phyloP scores from a whole-genome alignment of 1,284 basidiomycete genomes.

The Athelia psychrophila region DNA sequence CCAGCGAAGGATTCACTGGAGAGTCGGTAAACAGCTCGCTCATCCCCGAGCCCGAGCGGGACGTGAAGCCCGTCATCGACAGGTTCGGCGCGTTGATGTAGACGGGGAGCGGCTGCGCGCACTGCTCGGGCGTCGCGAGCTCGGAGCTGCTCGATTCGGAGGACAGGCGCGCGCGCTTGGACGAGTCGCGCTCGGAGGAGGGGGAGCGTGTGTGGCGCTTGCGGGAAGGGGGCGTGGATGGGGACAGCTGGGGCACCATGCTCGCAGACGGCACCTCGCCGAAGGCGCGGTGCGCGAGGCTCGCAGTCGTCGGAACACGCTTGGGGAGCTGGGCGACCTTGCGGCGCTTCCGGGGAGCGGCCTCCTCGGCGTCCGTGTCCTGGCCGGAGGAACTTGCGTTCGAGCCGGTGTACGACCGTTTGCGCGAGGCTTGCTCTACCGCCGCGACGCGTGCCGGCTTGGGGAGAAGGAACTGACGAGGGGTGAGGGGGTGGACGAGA shows the following conservation, averaged over 20 bases:
- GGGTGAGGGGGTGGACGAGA: conserved; percentile 1
- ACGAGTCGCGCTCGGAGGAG: neutral
- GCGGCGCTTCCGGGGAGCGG: conserved; percentile 5
- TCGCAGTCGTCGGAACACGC: conserved; percentile 16
- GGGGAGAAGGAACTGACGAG: neutral
- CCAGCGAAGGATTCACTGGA: conserved; percentile 1
- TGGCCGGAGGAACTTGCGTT: neutral
- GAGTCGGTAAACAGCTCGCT: neutral
- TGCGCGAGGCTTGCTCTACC: conserved; percentile 3
- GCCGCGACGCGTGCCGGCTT: neutral
- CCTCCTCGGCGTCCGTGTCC: neutral
- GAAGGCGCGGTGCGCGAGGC: conserved; percentile 6
- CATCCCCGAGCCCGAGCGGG: conserved; percentile 1
- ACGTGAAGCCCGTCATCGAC: neutral
- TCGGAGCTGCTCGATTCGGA: neutral
- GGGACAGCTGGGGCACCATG: conserved; percentile 1
- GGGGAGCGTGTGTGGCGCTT: conserved; percentile 2
- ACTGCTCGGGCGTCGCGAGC: neutral
- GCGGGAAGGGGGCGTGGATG: neutral
- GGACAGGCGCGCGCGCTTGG: neutral
- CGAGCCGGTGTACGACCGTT: conserved; percentile 9
- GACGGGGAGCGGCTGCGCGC: neutral
- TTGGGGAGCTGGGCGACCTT: conserved; percentile 19
- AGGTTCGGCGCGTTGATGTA: conserved; percentile 1
- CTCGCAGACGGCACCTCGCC: conserved; percentile 1